Evolutionary conservation across 192 early-diverging fungal genomes (phyloP).

Genomic region (Backusella circina): DNA sequence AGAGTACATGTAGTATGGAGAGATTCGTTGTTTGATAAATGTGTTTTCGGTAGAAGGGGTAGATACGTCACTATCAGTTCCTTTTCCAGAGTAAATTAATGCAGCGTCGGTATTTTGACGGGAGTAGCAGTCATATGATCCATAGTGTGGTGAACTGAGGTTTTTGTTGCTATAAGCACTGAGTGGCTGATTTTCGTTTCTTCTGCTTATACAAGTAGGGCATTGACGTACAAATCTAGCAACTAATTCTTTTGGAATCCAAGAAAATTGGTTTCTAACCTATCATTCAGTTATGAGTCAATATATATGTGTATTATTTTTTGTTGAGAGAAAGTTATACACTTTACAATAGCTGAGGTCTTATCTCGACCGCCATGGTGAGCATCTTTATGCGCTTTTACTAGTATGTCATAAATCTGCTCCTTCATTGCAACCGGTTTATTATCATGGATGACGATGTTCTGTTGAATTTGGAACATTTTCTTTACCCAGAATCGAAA

Average conservation of each 20-base stretch:
- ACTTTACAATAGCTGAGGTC: constrained; percentile 47
- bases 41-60: constrained; percentile 4
- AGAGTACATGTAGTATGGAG: background rate
- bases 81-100: background rate
- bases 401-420: constrained; percentile 45
- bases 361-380: constrained; percentile 53
- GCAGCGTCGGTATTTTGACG: background rate
- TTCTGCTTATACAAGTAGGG: constrained; percentile 24
- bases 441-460: constrained; percentile 46
- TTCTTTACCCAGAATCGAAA: constrained; percentile 57
- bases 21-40: background rate
- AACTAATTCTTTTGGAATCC: constrained; percentile 30
- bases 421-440: constrained; percentile 52
- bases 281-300: background rate
- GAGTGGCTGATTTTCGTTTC: constrained; percentile 9
- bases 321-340: background rate
- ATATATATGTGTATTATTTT: background rate
- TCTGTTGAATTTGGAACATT: constrained; percentile 44
- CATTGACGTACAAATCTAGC: constrained; percentile 28
- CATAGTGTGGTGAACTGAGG: background rate
- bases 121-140: background rate
- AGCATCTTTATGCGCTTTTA: constrained; percentile 45
- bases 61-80: background rate
- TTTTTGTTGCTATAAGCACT: constrained; percentile 1
- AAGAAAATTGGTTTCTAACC: constrained; percentile 23